phyloP scores from a whole-genome alignment of 331 rosid genomes.

The Quercus phellos region DNA sequence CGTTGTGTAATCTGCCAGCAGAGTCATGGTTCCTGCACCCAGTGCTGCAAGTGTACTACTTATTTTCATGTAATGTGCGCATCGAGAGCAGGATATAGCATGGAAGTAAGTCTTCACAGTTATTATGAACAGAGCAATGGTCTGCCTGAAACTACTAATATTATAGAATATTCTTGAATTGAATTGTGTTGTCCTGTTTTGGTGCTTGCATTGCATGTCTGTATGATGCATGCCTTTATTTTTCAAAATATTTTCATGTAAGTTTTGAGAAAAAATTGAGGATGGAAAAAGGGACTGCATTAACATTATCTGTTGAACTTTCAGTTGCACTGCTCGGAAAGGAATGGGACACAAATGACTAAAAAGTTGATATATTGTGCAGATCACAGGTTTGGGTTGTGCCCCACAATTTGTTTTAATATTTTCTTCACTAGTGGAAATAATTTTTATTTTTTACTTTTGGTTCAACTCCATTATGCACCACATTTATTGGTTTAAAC shows the following conservation, averaged over 20 bases:
- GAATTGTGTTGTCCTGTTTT: neutral
- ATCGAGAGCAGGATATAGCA: conserved; percentile 85
- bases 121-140: conserved; percentile 10
- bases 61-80: conserved; percentile 87
- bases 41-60: conserved; percentile 87
- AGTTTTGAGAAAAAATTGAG: conserved; percentile 15
- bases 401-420: conserved; percentile 1
- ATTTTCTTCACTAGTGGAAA: neutral
- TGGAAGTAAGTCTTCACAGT: conserved; percentile 68
- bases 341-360: conserved; percentile 62
- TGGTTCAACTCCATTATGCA: neutral
- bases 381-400: conserved; percentile 67
- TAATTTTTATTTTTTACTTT: neutral
- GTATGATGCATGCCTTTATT: conserved; percentile 14
- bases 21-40: conserved; percentile 88
- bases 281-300: conserved; percentile 18
- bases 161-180: neutral
- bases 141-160: neutral
- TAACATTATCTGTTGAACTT: conserved; percentile 31
- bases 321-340: conserved; percentile 76
- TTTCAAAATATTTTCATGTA: neutral
- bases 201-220: conserved; percentile 5
- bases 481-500: conserved; percentile 1
- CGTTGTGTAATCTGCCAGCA: conserved; percentile 83
- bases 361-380: conserved; percentile 78